phyloP scores from a whole-genome alignment of 805 yeast genomes.

The Ogataea methylovora region DNA sequence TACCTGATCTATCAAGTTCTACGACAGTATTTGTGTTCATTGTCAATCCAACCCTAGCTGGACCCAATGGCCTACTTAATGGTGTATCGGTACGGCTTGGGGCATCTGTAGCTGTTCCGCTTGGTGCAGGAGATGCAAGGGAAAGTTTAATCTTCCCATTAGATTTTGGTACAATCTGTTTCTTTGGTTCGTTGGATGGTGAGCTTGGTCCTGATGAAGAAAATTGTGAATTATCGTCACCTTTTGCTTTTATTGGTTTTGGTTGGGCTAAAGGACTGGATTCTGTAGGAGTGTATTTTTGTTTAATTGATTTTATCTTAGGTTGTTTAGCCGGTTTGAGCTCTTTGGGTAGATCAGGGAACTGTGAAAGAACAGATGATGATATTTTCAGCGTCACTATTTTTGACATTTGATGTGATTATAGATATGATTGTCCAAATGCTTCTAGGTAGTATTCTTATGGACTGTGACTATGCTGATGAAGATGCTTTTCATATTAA shows the following conservation, averaged over 20 bases:
- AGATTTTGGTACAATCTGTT: too few relatives aligned
- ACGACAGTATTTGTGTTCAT: constrained; percentile 19
- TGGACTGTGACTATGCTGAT: too few relatives aligned
- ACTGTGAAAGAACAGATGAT: constrained; percentile 6
- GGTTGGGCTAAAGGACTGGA: constrained; percentile 9
- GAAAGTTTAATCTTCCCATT: not conserved
- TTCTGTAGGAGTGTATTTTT: constrained; percentile 7
- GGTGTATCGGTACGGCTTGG: constrained; percentile 16
- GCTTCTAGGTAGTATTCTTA: too few relatives aligned
- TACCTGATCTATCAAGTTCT: constrained; percentile 19
- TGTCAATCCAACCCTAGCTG: constrained; percentile 13
- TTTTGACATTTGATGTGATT: too few relatives aligned
- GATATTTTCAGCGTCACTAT: constrained; percentile 12
- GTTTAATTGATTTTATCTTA: constrained; percentile 2
- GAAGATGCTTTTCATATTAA: too few relatives aligned
- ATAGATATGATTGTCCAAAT: too few relatives aligned
- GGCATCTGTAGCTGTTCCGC: constrained; percentile 1
- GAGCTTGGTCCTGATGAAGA: constrained; percentile 1
- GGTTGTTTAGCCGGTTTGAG: not conserved
- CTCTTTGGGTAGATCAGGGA: constrained; percentile 10
- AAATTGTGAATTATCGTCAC: not conserved
- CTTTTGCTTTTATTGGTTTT: constrained; percentile 1
- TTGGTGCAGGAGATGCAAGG: not conserved
- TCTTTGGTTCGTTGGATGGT: too few relatives aligned
- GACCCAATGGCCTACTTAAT: constrained; percentile 2